Evolutionary conservation across 371 early-diverging fungal species (phyloP).

Genomic region (Parasitella parasitica): DNA sequence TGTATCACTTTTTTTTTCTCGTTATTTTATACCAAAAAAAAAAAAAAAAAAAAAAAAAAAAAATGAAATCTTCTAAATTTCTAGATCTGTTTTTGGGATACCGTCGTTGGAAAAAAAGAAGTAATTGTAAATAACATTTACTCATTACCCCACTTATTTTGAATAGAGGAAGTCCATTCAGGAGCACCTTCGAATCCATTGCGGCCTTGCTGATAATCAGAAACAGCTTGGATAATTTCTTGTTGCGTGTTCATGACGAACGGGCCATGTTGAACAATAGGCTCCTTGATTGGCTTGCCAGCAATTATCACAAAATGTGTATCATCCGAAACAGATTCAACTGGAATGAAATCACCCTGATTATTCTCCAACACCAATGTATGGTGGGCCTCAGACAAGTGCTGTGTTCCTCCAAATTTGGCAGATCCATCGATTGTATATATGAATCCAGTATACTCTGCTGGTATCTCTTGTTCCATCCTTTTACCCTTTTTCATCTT

Average conservation of each 20-base stretch:
- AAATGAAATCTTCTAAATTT: background rate
- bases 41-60: background rate
- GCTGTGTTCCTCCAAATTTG: constrained; percentile 48
- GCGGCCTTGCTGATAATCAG: constrained; percentile 44
- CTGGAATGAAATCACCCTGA: constrained; percentile 34
- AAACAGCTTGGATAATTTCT: constrained; percentile 53
- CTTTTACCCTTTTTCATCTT: constrained; percentile 51
- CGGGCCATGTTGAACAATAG: constrained; percentile 59
- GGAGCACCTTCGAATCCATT: constrained; percentile 59
- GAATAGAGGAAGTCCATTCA: constrained; percentile 29
- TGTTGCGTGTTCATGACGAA: constrained; percentile 60
- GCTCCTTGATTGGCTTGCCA: constrained; percentile 59
- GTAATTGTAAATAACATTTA: background rate
- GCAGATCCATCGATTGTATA: constrained; percentile 64
- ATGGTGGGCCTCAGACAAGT: constrained; percentile 50
- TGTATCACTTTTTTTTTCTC: background rate
- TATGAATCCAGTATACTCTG: constrained; percentile 59
- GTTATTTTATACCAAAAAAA: background rate
- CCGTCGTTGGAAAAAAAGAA: background rate
- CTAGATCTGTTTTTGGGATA: background rate
- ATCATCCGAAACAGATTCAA: constrained; percentile 50
- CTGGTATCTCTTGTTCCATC: constrained; percentile 58
- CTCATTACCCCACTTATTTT: background rate
- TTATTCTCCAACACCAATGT: constrained; percentile 51
- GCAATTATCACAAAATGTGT: constrained; percentile 60